Percentiles rank a stretch among this genome's conserved stretches.
phyloP scores from a whole-genome alignment of 2,329 filamentous ascomycete species.

The Pseudogymnoascus sp. region DNA sequence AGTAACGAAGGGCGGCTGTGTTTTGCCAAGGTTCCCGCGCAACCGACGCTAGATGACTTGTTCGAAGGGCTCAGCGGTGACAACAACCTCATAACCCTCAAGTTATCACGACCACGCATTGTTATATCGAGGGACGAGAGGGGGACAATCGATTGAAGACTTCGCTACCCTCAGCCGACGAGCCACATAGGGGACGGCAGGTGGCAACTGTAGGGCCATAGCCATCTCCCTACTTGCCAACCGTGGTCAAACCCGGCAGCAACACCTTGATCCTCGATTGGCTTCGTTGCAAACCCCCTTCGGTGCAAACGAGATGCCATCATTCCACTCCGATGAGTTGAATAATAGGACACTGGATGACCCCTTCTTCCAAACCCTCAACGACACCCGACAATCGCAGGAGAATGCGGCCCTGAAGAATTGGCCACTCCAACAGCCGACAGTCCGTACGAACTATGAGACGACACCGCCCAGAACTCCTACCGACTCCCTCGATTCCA shows the following conservation, averaged over 20 bases:
- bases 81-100: constrained; percentile 7
- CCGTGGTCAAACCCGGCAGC: neutral
- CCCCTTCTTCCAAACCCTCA: constrained; percentile 29
- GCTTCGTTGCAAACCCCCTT: neutral
- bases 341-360: constrained; percentile 24
- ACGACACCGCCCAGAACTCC: constrained; percentile 29
- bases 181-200: constrained; percentile 5
- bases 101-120: constrained; percentile 5
- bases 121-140: constrained; percentile 5
- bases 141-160: constrained; percentile 6
- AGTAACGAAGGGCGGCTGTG: constrained; percentile 6
- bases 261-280: neutral
- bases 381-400: constrained; percentile 28
- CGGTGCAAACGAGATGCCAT: constrained; percentile 42
- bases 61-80: neutral
- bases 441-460: constrained; percentile 19
- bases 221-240: constrained; percentile 3
- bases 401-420: constrained; percentile 22
- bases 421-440: constrained; percentile 25
- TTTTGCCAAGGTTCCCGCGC: constrained; percentile 7
- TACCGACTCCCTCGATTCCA: constrained; percentile 28
- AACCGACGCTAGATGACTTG: constrained; percentile 8
- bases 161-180: neutral
- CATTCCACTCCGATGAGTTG: constrained; percentile 39
- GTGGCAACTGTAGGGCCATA: constrained; percentile 7